phyloP scores from a whole-genome alignment of 495 filamentous ascomycete genomes.

The Penicillium coffeae region DNA sequence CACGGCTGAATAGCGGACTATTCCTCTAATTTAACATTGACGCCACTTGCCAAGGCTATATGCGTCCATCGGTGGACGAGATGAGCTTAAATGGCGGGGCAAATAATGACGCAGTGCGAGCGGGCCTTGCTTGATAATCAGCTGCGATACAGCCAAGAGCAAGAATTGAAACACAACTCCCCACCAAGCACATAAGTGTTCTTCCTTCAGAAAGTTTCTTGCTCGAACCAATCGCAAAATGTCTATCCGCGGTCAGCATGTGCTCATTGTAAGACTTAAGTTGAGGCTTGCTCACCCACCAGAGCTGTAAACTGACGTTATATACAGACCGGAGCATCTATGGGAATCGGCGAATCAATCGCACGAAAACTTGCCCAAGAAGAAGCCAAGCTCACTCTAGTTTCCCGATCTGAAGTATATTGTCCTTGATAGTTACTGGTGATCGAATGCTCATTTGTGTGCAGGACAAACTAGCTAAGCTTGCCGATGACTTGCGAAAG shows the following conservation, averaged over 20 bases:
- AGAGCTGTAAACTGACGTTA: no score
- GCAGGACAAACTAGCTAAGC: constrained; percentile 25
- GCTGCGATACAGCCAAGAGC: neutral
- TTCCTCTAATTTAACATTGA: no score
- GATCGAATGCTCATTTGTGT: neutral
- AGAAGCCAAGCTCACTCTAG: constrained; percentile 3
- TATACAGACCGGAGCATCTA: constrained; percentile 15
- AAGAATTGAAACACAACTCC: neutral
- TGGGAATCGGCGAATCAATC: constrained; percentile 14
- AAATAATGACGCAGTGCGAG: neutral
- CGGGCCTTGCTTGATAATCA: neutral
- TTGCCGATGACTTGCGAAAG: constrained; percentile 6
- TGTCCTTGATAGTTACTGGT: neutral
- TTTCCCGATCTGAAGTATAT: constrained; percentile 11
- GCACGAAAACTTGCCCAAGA: constrained; percentile 4
- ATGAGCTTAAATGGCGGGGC: neutral
- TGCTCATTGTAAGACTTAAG: neutral
- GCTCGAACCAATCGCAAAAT: neutral
- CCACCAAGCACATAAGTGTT: no score
- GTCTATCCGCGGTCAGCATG: neutral
- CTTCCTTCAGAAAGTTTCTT: neutral
- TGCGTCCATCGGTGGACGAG: no score
- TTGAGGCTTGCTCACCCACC: no score
- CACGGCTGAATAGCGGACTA: no score
- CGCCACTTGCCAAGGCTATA: no score